These are phyloP conservation scores for Microcera coccophila DNA, from an alignment of 2,329 filamentous ascomycete genomes.

Conservation along the genomic window DNA sequence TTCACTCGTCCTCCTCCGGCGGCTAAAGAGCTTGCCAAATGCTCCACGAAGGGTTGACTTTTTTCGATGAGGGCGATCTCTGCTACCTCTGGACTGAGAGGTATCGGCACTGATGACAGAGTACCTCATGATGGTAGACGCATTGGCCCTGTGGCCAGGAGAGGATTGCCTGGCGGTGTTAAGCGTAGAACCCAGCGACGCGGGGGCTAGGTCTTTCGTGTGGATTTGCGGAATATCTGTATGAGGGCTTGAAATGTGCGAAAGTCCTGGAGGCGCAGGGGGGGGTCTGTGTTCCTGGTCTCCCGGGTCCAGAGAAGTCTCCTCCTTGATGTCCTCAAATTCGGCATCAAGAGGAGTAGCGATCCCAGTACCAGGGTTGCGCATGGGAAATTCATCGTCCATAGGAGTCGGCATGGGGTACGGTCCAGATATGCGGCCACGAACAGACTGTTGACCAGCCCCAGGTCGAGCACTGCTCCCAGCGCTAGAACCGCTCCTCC, in stretches of 20 bases:
- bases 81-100: slow-evolving; percentile 18
- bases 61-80: slow-evolving; percentile 45
- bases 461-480: slow-evolving; percentile 22
- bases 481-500: slow-evolving; percentile 42
- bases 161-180: slow-evolving; percentile 10
- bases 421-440: slow-evolving; percentile 58
- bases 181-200: slow-evolving; percentile 10
- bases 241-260: slow-evolving; percentile 16
- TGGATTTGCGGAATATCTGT: slow-evolving; percentile 9
- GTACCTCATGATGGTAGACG: slow-evolving; percentile 42
- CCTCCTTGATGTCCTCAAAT: slow-evolving; percentile 18
- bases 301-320: slow-evolving; percentile 8
- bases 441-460: slow-evolving; percentile 44
- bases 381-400: slow-evolving; percentile 54
- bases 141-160: slow-evolving; percentile 20
- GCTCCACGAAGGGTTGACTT: slow-evolving; percentile 56
- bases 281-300: slow-evolving; percentile 11
- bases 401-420: slow-evolving; percentile 50
- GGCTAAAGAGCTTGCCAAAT: slow-evolving; percentile 55
- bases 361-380: slow-evolving; percentile 38
- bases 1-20: slow-evolving; percentile 45
- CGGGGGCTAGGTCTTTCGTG: slow-evolving; percentile 12
- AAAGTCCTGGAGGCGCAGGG: slow-evolving; percentile 2
- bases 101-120: slow-evolving; percentile 43
- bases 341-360: slow-evolving; percentile 30